phyloP scores from a whole-genome alignment of 352 stramenopile species.

The Aphanomyces stellatus region DNA sequence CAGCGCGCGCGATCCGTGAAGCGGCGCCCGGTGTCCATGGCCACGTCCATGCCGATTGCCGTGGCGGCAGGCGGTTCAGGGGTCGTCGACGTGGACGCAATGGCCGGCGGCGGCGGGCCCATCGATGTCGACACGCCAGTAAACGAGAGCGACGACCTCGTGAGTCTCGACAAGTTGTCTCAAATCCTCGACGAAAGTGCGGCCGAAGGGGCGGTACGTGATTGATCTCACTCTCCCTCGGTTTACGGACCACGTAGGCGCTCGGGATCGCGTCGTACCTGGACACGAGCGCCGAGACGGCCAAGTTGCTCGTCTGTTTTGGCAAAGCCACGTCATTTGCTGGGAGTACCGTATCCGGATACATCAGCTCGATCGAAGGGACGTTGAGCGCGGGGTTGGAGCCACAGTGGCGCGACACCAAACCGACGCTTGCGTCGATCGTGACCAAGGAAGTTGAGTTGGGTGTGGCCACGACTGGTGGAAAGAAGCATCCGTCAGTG shows the following conservation, averaged over 20 bases:
- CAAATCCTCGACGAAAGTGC: not conserved
- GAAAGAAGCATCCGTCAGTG: constrained; percentile 73
- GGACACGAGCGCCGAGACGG: constrained; percentile 47
- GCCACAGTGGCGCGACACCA: constrained; percentile 27
- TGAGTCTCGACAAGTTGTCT: not conserved
- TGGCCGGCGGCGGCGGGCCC: not conserved
- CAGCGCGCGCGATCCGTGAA: not conserved
- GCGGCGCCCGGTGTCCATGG: not conserved
- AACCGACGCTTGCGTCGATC: constrained; percentile 44
- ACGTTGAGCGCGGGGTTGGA: constrained; percentile 26
- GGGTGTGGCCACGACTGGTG: constrained; percentile 44
- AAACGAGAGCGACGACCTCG: not conserved
- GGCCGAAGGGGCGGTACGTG: not conserved
- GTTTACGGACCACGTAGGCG: not conserved
- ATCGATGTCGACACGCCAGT: not conserved
- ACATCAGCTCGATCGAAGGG: constrained; percentile 60
- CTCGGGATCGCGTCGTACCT: constrained; percentile 47
- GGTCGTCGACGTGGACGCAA: too few species aligned
- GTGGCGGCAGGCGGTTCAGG: too few species aligned
- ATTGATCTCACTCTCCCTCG: not conserved
- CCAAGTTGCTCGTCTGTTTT: constrained; percentile 65
- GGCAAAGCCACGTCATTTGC: constrained; percentile 73
- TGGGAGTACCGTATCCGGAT: constrained; percentile 58
- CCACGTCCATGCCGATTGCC: too few species aligned
- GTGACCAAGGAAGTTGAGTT: constrained; percentile 58